Percentiles rank a stretch among this genome's conserved stretches.
These are phyloP conservation scores for Cyberlindnera americana DNA, from an alignment of 805 yeast species.

Conservation along the genomic window DNA sequence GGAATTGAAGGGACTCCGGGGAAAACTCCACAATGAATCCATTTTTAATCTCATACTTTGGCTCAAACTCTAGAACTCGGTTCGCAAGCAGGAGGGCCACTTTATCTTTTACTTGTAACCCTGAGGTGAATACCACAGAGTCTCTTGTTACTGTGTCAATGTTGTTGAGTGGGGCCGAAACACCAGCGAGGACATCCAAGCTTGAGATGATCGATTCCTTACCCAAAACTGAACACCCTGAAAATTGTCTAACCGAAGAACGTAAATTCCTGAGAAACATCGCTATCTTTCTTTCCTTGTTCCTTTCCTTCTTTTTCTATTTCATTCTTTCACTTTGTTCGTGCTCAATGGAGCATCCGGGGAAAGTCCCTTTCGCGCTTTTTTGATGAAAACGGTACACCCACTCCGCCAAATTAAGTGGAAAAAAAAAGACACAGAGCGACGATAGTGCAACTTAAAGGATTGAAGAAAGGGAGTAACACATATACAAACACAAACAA, in stretches of 20 bases:
- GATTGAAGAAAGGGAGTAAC: too few relatives aligned
- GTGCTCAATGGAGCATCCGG: too few relatives aligned
- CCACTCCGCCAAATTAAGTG: too few relatives aligned
- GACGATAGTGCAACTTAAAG: too few relatives aligned
- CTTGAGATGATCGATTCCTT: conserved; percentile 32
- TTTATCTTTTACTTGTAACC: conserved; percentile 40
- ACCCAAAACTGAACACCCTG: background rate
- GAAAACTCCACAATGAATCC: conserved; percentile 53
- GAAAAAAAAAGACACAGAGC: too few relatives aligned
- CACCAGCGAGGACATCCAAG: conserved; percentile 42
- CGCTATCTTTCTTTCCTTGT: background rate
- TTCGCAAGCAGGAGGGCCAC: conserved; percentile 51
- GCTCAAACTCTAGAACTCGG: conserved; percentile 59
- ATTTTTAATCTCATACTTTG: conserved; percentile 34
- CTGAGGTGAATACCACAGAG: conserved; percentile 58
- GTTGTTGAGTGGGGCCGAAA: conserved; percentile 45
- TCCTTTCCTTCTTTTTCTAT: too few relatives aligned
- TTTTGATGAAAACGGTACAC: too few relatives aligned
- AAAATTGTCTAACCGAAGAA: background rate
- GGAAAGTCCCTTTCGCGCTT: too few relatives aligned
- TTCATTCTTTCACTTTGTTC: too few relatives aligned
- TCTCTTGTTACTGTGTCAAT: conserved; percentile 48
- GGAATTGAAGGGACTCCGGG: conserved; percentile 41
- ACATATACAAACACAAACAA: conserved; percentile 1
- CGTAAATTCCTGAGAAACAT: background rate